Base-by-base conservation (phyloP, 2,329 filamentous ascomycete species). In the Aspergillus hortae region DNA sequence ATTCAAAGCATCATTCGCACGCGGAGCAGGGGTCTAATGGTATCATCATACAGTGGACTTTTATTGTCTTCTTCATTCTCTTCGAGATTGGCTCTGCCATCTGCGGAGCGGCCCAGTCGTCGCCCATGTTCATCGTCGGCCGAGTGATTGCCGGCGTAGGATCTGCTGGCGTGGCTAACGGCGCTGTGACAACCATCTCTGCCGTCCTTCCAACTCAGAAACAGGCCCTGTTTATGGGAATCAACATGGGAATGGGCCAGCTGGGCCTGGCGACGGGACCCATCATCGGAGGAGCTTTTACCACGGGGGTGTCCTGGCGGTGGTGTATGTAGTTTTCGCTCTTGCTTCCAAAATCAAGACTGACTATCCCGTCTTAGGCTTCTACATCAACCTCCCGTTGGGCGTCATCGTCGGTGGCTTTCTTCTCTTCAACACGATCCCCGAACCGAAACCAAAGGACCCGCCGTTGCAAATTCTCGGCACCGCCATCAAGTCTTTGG, bases 141-240 rank as follows among this genome's bases (percentile, higher is more conserved):
- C 43, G 69, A 17, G 68, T 67, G 11, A 61, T 72, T 23, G 53
- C 64, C 25, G 69, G 69, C 2, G 51, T 68, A 23, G 70, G 69
- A 2, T 61, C 51, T 27, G 65, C 67, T 6, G 70, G 69, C 4
- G 56, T 71, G 9, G 46, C 56, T 5, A 59, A 58, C 12, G 80
- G 80, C 48, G 68, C 69, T 3, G 78, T 75, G 66, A 77, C 75
- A 3, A 67, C 72, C 35, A 44, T 71, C 17, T 61, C 58, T 21
- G 56, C 63, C 10, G 60, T 35, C 61, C 71, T 52, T 61, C 69
- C 62, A 17, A 69, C 67, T 1, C 49, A 59, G 7, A 62, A 67
- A 44, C 58, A 72, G 43, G 65, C 74, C 44, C 49, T 50, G 19
- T 52, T 59, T 7, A 51, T 61, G 4, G 63, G 65, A 0, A 47